Evolutionary conservation across 768 basidiomycete species (phyloP), one percentile per base, ranked within the genome.

Genomic region (Psilocybe sp.): DNA sequence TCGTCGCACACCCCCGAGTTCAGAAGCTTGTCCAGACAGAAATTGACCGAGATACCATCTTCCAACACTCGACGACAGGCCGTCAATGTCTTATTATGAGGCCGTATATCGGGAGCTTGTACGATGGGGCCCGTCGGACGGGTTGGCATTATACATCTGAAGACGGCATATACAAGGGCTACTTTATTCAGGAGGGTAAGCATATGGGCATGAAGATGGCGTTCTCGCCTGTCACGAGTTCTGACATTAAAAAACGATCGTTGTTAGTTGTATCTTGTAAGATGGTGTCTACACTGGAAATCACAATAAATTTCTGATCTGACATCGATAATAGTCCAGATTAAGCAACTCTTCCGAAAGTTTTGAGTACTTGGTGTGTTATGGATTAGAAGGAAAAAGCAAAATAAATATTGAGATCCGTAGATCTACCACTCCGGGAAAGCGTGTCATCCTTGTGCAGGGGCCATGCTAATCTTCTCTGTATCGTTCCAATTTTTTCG

Each of bases 401-500:
- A 69, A 69, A 71, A 73, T 73, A 75, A 75, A 75, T 75, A 73
- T 75, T 74, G 73, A 75, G 71, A 74, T 61, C 72, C 73, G 71
- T 74, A 75, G 72, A 63, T 77, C 75, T 87, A 86, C 87, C 86
- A 88, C 86, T 88, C 87, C 85, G 85, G 84, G 80, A 87, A 87
- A 90, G 88, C 88, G 89, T 95, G 93, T 94, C 93, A 95, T 96
- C 93, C 94, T 96, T 97, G 92, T 96, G 94, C 93, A 96, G 93
- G 94, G 93, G 92, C 94, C 90, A 96, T 96, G 93, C 93, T 95
- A 94, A 96, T 94, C 93, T 94, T 93, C 92, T 95, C 91, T 92
- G 91, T 92, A 92, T 92, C 87, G 89, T 92, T 92, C 88, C 90
- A 91, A 92, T 87, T 89, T 90, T 92, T 87, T 86, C 84, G 81